These are phyloP conservation scores for Coemansia sp. DNA, from an alignment of 192 early-diverging fungal species.

Conservation along the genomic window DNA sequence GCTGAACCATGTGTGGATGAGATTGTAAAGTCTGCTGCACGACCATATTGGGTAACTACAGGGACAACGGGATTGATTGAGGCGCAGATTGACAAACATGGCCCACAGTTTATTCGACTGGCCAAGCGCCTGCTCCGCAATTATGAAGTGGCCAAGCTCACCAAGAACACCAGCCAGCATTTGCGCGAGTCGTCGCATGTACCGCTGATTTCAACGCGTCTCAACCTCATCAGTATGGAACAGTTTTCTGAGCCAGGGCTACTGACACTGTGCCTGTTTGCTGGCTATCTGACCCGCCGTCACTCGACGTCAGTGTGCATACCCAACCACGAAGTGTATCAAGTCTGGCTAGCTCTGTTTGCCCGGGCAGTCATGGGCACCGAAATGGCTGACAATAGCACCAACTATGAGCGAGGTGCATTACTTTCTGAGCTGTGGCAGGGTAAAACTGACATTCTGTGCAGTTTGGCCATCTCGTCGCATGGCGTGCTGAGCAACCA, in stretches of 20 bases:
- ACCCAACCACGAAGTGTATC: conserved; percentile 34
- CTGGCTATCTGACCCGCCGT: conserved; percentile 17
- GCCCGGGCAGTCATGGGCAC: conserved; percentile 23
- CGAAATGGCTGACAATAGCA: conserved; percentile 15
- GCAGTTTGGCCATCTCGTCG: conserved; percentile 21
- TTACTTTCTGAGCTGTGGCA: conserved; percentile 27
- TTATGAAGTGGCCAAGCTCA: conserved; percentile 13
- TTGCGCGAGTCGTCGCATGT: conserved; percentile 4
- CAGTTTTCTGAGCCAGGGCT: conserved; percentile 25
- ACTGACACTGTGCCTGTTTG: conserved; percentile 14
- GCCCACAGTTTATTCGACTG: conserved; percentile 12
- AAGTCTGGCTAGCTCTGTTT: conserved; percentile 24
- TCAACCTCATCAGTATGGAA: conserved; percentile 16
- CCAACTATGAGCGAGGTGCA: conserved; percentile 20
- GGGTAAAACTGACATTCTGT: conserved; percentile 22
- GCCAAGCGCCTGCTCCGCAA: conserved; percentile 16
- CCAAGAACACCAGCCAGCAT: background rate
- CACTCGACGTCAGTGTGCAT: conserved; percentile 23
- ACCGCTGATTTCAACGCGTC: conserved; percentile 1
- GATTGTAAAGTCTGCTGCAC: conserved; percentile 12
- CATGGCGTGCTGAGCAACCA: conserved; percentile 46
- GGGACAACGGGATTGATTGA: conserved; percentile 27
- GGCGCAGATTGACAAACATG: conserved; percentile 20
- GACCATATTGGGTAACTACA: conserved; percentile 31
- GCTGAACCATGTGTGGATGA: background rate